Percentiles rank a stretch among this genome's conserved stretches.
These are phyloP conservation scores for Curvularia hawaiiensis DNA, from an alignment of 2,329 filamentous ascomycete genomes.

Conservation along the genomic window DNA sequence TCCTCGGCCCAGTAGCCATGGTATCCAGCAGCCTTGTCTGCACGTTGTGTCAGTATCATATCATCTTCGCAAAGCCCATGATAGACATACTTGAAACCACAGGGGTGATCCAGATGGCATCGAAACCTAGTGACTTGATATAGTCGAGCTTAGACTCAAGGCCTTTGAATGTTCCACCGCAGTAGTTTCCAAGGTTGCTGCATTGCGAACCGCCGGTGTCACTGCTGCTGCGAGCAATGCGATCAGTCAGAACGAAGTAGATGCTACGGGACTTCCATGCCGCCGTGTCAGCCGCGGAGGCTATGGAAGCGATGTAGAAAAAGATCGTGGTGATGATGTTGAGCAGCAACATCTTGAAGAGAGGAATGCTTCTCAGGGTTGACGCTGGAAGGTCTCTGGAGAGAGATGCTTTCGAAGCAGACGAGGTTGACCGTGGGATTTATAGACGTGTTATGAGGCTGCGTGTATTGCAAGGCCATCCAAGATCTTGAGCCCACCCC, in stretches of 20 bases:
- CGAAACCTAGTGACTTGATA: constrained; percentile 57
- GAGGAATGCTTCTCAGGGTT: background rate
- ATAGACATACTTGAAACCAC: constrained; percentile 37
- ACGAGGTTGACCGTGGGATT: constrained; percentile 8
- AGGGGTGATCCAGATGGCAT: constrained; percentile 56
- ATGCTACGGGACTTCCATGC: constrained; percentile 47
- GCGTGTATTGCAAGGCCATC: background rate
- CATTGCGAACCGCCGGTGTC: constrained; percentile 41
- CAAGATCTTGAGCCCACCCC: constrained; percentile 2
- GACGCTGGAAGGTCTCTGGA: constrained; percentile 5
- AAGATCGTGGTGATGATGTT: constrained; percentile 9
- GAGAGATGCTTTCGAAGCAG: constrained; percentile 4
- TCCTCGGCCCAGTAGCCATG: constrained; percentile 59
- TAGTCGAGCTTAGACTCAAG: constrained; percentile 57
- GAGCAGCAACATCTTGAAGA: constrained; percentile 27
- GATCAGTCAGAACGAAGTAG: constrained; percentile 46
- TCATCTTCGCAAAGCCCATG: background rate
- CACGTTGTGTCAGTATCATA: constrained; percentile 1
- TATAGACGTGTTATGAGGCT: constrained; percentile 10
- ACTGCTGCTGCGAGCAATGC: constrained; percentile 41
- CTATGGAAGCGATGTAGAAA: constrained; percentile 25
- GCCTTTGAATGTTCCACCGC: constrained; percentile 58
- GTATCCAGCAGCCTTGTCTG: constrained; percentile 53
- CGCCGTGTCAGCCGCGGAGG: constrained; percentile 36
- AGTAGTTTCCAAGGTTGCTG: constrained; percentile 48